phyloP scores from a whole-genome alignment of 768 basidiomycete genomes.

The Galerina marginata region DNA sequence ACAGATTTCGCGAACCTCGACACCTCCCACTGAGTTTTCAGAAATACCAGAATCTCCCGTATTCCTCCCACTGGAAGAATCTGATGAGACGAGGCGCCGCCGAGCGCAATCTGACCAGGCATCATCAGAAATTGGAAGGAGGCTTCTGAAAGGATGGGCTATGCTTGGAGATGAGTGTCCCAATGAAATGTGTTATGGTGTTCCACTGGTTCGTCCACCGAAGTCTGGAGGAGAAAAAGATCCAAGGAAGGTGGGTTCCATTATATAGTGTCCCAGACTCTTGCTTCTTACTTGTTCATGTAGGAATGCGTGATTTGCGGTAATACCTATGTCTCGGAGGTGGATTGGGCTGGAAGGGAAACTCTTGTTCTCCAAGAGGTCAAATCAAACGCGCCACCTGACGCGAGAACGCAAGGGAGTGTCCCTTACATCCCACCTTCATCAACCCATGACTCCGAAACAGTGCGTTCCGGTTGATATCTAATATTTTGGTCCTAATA shows the following conservation, averaged over 20 bases:
- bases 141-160: constrained; percentile 82
- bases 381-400: not conserved
- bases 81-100: constrained; percentile 66
- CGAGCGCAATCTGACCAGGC: constrained; percentile 84
- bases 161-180: constrained; percentile 91
- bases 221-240: constrained; percentile 63
- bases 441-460: not conserved
- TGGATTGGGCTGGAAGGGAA: constrained; percentile 56
- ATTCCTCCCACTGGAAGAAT: constrained; percentile 69
- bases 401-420: not conserved
- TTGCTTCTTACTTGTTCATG: constrained; percentile 8
- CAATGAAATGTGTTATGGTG: constrained; percentile 69
- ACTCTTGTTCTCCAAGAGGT: constrained; percentile 36
- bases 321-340: constrained; percentile 58
- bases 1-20: constrained; percentile 65
- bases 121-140: constrained; percentile 78
- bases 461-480: not conserved
- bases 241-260: constrained; percentile 61
- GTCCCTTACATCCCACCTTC: not conserved
- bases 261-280: not conserved
- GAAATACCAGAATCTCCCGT: constrained; percentile 63
- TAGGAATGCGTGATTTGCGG: constrained; percentile 85
- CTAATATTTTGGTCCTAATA: not conserved
- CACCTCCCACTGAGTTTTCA: constrained; percentile 80
- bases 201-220: constrained; percentile 85